A percentile compares a stretch with the other conserved stretches of the same genome.
These are phyloP conservation scores for Diutina rugosa DNA, from an alignment of 1,139 yeast species.

Conservation along the genomic window DNA sequence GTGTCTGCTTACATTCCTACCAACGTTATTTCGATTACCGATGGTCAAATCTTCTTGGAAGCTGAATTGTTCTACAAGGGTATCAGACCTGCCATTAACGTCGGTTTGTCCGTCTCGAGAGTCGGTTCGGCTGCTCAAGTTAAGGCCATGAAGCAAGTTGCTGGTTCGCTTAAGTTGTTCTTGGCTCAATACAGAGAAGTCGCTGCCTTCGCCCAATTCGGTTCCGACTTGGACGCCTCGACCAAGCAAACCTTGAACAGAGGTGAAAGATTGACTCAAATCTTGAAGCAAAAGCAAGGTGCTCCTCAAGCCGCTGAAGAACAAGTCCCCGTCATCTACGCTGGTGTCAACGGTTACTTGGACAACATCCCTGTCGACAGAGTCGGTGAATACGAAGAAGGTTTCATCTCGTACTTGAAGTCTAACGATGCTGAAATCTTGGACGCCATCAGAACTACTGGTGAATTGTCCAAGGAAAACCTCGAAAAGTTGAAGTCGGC, in stretches of 20 bases:
- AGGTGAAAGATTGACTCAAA: slow-evolving; percentile 99
- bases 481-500: slow-evolving; percentile 81
- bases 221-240: slow-evolving; percentile 99
- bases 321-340: slow-evolving; percentile 97
- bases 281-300: slow-evolving; percentile 96
- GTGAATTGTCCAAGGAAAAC: slow-evolving; percentile 82
- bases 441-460: slow-evolving; percentile 74
- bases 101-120: slow-evolving; percentile 99
- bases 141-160: slow-evolving; percentile 99
- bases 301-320: slow-evolving; percentile 96
- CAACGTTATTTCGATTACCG: slow-evolving; percentile 93
- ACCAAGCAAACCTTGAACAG: slow-evolving; percentile 98
- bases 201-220: slow-evolving; percentile 99
- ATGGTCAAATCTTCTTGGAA: slow-evolving; percentile 97
- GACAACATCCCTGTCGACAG: slow-evolving; percentile 78
- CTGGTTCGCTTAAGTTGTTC: slow-evolving; percentile 99
- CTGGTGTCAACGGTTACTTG: slow-evolving; percentile 99
- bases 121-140: slow-evolving; percentile 99
- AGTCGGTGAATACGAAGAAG: slow-evolving; percentile 84
- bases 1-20: slow-evolving; percentile 97
- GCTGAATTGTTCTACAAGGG: slow-evolving; percentile 99
- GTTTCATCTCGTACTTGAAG: slow-evolving; percentile 85
- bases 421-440: slow-evolving; percentile 79
- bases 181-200: slow-evolving; percentile 99
- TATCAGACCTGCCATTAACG: slow-evolving; percentile 99